These are phyloP conservation scores for Ziziphus jujuba DNA, from an alignment of 306 rosid genomes.

Conservation along the genomic window DNA sequence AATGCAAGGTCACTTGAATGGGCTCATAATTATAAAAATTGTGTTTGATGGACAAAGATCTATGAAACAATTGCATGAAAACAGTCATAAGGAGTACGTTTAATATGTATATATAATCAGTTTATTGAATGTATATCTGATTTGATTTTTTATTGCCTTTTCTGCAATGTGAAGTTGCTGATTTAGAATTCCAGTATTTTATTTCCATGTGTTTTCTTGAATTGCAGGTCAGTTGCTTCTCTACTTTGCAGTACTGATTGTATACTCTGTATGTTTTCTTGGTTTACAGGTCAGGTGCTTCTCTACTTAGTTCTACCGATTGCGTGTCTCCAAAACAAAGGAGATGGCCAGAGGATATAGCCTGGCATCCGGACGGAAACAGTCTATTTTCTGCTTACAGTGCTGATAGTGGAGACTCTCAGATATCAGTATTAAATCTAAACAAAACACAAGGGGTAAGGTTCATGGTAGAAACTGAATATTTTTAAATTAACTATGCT, in stretches of 20 bases:
- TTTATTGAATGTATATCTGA: neutral
- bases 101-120: too few relatives aligned
- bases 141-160: neutral
- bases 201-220: conserved; percentile 9
- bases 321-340: conserved; percentile 67
- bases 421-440: conserved; percentile 65
- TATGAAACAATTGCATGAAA: conserved; percentile 11
- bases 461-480: neutral
- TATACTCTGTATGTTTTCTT: conserved; percentile 8
- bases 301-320: conserved; percentile 65
- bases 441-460: conserved; percentile 70
- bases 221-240: conserved; percentile 2
- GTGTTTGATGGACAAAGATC: neutral
- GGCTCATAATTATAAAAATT: neutral
- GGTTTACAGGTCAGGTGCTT: conserved; percentile 70
- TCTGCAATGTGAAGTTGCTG: neutral
- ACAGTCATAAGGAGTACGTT: neutral
- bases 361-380: conserved; percentile 91
- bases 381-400: conserved; percentile 71
- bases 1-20: neutral
- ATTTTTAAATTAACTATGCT: too few relatives aligned
- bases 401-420: conserved; percentile 89
- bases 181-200: neutral
- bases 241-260: conserved; percentile 1
- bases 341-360: conserved; percentile 95